A percentile compares a stretch with the other conserved stretches of the same genome.
Conservation (phyloP, 495 filamentous ascomycete genomes). For the Penicillium argentinense region DNA sequence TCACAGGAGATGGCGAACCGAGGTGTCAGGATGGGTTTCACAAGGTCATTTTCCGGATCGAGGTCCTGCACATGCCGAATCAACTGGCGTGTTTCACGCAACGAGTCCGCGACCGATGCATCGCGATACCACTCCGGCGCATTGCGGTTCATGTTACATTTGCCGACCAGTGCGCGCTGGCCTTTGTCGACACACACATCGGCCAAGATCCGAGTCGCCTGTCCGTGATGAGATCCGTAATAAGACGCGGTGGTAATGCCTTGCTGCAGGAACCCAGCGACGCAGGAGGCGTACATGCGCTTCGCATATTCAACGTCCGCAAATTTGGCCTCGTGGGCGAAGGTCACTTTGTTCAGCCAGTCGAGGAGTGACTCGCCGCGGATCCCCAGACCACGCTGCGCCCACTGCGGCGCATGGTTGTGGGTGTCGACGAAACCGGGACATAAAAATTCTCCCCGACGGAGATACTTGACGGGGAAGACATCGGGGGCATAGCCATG, state of each 20-base stretch:
- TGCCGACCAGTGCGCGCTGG: slow-evolving; percentile 65
- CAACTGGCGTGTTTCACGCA: slow-evolving; percentile 52
- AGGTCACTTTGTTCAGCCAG: slow-evolving; percentile 62
- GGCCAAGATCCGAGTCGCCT: slow-evolving; percentile 59
- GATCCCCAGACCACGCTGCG: slow-evolving; percentile 55
- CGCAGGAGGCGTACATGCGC: slow-evolving; percentile 51
- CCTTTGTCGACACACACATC: slow-evolving; percentile 55
- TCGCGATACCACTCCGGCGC: slow-evolving; percentile 62
- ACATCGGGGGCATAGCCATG: slow-evolving; percentile 33
- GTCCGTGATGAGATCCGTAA: slow-evolving; percentile 59
- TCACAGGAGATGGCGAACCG: slow-evolving; percentile 64
- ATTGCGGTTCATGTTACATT: slow-evolving; percentile 65
- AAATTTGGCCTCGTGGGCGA: slow-evolving; percentile 62
- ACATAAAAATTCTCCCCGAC: slow-evolving; percentile 53
- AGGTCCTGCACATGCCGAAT: slow-evolving; percentile 43
- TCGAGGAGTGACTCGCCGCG: slow-evolving; percentile 57
- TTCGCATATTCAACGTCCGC: slow-evolving; percentile 51
- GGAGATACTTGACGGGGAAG: slow-evolving; percentile 39
- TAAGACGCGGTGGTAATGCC: slow-evolving; percentile 68
- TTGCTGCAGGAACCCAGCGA: slow-evolving; percentile 58
- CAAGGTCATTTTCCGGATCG: slow-evolving; percentile 29
- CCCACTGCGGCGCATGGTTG: slow-evolving; percentile 65
- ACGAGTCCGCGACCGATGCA: slow-evolving; percentile 41
- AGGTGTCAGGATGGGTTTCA: slow-evolving; percentile 62
- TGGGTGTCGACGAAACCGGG: slow-evolving; percentile 66